Evolutionary conservation across 2,329 filamentous ascomycete genomes (phyloP), one percentile per base, ranked within the genome.

Genomic region (Tolypocladium ophioglossoides): DNA sequence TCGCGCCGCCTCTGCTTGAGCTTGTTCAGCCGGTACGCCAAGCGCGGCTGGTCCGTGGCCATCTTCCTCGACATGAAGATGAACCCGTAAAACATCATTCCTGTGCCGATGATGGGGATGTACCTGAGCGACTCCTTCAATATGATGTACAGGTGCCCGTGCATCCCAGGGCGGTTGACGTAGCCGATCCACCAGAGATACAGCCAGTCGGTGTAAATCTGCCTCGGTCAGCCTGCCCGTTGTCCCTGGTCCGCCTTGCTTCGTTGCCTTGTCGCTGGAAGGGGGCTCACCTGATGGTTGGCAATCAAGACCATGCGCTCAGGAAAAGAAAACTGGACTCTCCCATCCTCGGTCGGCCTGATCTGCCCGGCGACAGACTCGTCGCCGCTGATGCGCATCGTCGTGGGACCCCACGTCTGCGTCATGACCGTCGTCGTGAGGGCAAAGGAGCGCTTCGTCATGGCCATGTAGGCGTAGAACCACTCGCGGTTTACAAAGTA

Each of bases 121-220:
- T 83, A 85, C 68, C 89, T 91, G 57, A 95, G 74, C 1, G 88
- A 91, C 66, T 95, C 88, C 65, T 95, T 95, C 52, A 95, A 74
- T 63, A 95, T 92, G 66, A 95, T 95, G 73, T 90, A 95, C 63
- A 95, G 78, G 65, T 90, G 86, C 12, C 91, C 90, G 63, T 94
- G 87, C 82, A 90, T 89, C 52, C 80, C 78, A 55, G 87, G 87
- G 2, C 63, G 68, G 64, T 85, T 85, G 30, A 87, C 89, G 64
- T 95, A 95, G n/a, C 85, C 88, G 30, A 90, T 85, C 90, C 90
- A 95, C 90, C 90, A 95, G 9, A 95, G 79, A 66, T 95, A 95
- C 10, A 95, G 72, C 90, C 89, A 95, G 71, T 95, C 89, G 10
- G 89, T 92, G 66, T 95, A 95, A 52, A 95, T 84, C 80, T 80